A percentile compares a stretch with the other conserved stretches of the same genome.
phyloP scores from a whole-genome alignment of 108 stramenopile species.

The Fragilariopsis cylindrus region DNA sequence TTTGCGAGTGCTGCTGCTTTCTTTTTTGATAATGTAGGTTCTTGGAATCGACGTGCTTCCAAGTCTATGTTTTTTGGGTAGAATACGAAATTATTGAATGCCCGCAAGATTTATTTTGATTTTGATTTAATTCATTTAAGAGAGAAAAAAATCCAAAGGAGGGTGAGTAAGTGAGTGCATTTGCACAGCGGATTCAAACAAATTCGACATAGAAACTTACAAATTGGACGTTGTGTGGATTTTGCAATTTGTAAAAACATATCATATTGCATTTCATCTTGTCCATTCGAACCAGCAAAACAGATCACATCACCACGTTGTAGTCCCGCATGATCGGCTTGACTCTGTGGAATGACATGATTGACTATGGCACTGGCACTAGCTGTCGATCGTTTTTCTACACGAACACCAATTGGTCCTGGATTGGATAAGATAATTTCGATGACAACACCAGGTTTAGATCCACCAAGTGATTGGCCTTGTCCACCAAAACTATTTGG shows the following conservation, averaged over 20 bases:
- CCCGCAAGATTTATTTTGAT: background rate
- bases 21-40: background rate
- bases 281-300: conserved; percentile 59
- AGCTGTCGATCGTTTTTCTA: too few species aligned
- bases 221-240: conserved; percentile 50
- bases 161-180: background rate
- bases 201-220: too few species aligned
- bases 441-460: conserved; percentile 55
- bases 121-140: background rate
- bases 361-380: conserved; percentile 76
- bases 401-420: conserved; percentile 65
- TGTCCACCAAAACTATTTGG: conserved; percentile 39
- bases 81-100: too few species aligned
- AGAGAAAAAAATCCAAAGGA: background rate
- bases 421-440: conserved; percentile 44
- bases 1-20: background rate
- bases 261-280: conserved; percentile 72
- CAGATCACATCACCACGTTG: conserved; percentile 80
- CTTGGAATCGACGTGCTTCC: conserved; percentile 28
- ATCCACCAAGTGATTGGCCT: conserved; percentile 67
- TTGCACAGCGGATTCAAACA: background rate
- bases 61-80: conserved; percentile 17
- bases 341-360: conserved; percentile 44
- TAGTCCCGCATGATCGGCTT: conserved; percentile 64
- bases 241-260: conserved; percentile 59